Percentiles rank a stretch among this genome's conserved stretches.
Conservation (phyloP, 345 rosid species). For the Odontarrhena argentea region DNA sequence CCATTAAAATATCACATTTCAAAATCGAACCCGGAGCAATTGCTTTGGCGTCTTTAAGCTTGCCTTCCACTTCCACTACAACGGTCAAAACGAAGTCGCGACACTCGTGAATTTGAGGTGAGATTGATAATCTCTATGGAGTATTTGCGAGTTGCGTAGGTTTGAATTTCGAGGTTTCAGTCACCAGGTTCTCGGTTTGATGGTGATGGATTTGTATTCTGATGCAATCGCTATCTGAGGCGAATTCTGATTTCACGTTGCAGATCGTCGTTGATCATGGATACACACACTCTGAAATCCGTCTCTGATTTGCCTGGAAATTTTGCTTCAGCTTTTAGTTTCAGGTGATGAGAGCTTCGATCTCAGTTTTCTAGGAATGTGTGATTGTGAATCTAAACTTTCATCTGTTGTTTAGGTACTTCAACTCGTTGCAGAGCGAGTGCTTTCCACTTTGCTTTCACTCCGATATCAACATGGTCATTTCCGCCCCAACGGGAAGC, state of each 20-base stretch:
- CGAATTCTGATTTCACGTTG: conserved; percentile 8
- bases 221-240: conserved; percentile 9
- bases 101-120: conserved; percentile 22
- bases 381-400: not conserved
- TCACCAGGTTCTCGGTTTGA: not conserved
- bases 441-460: conserved; percentile 85
- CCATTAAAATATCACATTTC: no score
- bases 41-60: not conserved
- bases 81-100: conserved; percentile 13
- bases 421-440: conserved; percentile 94
- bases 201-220: conserved; percentile 13
- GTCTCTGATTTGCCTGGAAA: conserved; percentile 69
- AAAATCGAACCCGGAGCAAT: no score
- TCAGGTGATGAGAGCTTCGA: conserved; percentile 55
- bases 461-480: conserved; percentile 85
- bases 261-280: conserved; percentile 47
- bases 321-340: conserved; percentile 69
- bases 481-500: conserved; percentile 99
- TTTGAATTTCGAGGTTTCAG: not conserved
- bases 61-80: not conserved
- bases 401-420: conserved; percentile 63
- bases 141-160: conserved; percentile 2
- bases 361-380: not conserved
- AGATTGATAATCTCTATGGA: conserved; percentile 11
- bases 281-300: conserved; percentile 70